phyloP scores from a whole-genome alignment of 345 rosid genomes.

The Ailanthus altissimus region DNA sequence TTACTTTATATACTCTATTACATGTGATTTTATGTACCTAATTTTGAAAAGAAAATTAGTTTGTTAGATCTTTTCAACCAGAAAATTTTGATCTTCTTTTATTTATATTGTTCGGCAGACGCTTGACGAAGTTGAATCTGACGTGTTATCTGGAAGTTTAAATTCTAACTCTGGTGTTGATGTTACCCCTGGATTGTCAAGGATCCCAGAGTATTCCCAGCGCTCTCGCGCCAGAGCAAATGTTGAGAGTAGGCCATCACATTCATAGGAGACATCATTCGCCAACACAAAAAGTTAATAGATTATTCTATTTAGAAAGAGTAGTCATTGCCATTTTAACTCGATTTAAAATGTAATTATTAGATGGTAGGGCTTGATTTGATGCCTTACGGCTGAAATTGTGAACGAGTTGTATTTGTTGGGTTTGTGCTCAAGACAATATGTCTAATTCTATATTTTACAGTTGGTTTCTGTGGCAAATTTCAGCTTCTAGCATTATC shows the following conservation, averaged over 20 bases:
- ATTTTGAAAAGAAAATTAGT: neutral
- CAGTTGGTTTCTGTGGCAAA: neutral
- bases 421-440: neutral
- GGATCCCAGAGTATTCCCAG: neutral
- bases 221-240: neutral
- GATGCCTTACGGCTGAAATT: neutral
- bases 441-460: neutral
- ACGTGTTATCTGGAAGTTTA: conserved; percentile 16
- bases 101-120: conserved; percentile 22
- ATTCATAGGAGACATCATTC: conserved; percentile 2
- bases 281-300: conserved; percentile 1
- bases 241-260: conserved; percentile 1
- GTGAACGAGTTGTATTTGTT: neutral
- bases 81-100: neutral
- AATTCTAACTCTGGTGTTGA: conserved; percentile 9
- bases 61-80: neutral
- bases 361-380: neutral
- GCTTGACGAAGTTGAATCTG: conserved; percentile 34
- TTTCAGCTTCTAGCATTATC: too few relatives aligned
- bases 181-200: conserved; percentile 19
- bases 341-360: neutral
- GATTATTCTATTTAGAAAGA: conserved; percentile 17
- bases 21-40: neutral
- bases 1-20: neutral
- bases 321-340: neutral